These are phyloP conservation scores for Cephalotrichum gorgonifer DNA, from an alignment of 2,329 filamentous ascomycete species.

Conservation along the genomic window DNA sequence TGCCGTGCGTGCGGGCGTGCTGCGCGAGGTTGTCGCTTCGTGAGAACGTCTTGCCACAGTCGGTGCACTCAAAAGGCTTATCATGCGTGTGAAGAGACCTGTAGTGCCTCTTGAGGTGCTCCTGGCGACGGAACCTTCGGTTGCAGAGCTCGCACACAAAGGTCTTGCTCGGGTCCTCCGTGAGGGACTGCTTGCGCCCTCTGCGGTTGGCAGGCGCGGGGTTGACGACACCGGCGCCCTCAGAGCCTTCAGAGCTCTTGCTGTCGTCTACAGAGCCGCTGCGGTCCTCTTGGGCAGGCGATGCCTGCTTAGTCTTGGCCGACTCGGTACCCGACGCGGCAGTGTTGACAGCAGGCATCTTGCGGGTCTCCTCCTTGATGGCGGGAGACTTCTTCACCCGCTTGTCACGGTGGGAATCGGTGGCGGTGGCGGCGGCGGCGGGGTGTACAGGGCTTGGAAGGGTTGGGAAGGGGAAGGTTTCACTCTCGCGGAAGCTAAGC, in stretches of 20 bases:
- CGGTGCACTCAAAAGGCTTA: constrained; percentile 94
- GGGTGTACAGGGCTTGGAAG: constrained; percentile 47
- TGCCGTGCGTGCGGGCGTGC: constrained; percentile 87
- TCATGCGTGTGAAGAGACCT: constrained; percentile 96
- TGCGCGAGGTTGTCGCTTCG: constrained; percentile 95
- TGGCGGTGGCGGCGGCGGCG: not conserved
- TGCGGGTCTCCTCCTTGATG: constrained; percentile 30
- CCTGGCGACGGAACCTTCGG: constrained; percentile 93
- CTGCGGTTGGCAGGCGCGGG: constrained; percentile 69
- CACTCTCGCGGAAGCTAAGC: constrained; percentile 63
- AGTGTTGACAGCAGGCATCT: constrained; percentile 31
- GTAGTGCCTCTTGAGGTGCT: constrained; percentile 98
- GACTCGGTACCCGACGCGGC: constrained; percentile 22
- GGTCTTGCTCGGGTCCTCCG: constrained; percentile 95
- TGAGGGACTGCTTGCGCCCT: constrained; percentile 95
- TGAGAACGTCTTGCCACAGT: constrained; percentile 99
- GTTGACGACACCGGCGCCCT: constrained; percentile 27
- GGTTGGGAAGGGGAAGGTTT: constrained; percentile 47
- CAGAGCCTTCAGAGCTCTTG: constrained; percentile 32
- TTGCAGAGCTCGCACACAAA: constrained; percentile 96
- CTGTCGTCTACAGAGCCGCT: constrained; percentile 26
- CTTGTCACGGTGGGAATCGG: constrained; percentile 40
- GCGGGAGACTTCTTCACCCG: constrained; percentile 38
- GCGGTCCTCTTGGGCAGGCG: constrained; percentile 20
- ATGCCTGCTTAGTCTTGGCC: constrained; percentile 20